A percentile compares a stretch with the other conserved stretches of the same genome.
phyloP scores from a whole-genome alignment of 2,329 filamentous ascomycete species.

The Zalaria sp. region DNA sequence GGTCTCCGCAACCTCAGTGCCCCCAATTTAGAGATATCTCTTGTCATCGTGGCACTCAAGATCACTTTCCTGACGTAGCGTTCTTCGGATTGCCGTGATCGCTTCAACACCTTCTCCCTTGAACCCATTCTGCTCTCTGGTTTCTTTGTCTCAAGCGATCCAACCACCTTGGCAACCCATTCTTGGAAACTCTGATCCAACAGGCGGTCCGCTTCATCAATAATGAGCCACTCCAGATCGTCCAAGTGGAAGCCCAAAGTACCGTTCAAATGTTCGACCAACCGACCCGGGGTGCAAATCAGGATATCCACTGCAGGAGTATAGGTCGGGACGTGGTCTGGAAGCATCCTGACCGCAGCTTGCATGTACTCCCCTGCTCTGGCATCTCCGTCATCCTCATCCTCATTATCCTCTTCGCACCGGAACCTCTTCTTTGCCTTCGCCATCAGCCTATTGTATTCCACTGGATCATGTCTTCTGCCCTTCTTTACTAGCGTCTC shows the following conservation, averaged over 20 bases:
- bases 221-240: constrained; percentile 72
- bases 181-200: constrained; percentile 87
- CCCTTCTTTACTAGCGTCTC: constrained; percentile 45
- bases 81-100: constrained; percentile 8
- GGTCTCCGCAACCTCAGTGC: constrained; percentile 61
- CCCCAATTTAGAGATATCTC: constrained; percentile 66
- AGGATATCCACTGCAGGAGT: constrained; percentile 71
- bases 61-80: constrained; percentile 60
- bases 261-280: constrained; percentile 79
- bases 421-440: constrained; percentile 17
- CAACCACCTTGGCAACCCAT: constrained; percentile 63
- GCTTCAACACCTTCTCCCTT: constrained; percentile 38
- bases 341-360: constrained; percentile 26
- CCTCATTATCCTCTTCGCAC: constrained; percentile 19
- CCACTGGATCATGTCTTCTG: constrained; percentile 47
- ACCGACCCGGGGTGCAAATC: constrained; percentile 78
- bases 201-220: constrained; percentile 88
- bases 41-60: constrained; percentile 83
- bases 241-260: constrained; percentile 71
- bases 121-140: constrained; percentile 28
- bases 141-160: constrained; percentile 40
- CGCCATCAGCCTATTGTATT: constrained; percentile 35
- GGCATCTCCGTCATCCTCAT: constrained; percentile 14
- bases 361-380: constrained; percentile 3
- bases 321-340: constrained; percentile 50